Evolutionary conservation across 352 stramenopile genomes (phyloP), one percentile per base, ranked within the genome.

Genomic region (Phytophthora fragariae): DNA sequence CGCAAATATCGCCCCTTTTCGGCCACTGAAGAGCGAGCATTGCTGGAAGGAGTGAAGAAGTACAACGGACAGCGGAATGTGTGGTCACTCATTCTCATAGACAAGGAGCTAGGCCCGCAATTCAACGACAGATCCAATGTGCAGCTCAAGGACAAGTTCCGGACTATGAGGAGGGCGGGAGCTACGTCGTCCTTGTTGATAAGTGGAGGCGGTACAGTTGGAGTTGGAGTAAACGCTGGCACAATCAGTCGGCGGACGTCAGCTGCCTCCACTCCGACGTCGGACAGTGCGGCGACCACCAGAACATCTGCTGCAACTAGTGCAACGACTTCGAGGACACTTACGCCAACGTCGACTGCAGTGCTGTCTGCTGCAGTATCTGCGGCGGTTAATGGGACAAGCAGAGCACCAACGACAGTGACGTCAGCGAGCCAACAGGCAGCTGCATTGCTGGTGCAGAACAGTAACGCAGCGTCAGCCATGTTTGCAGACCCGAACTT

Each of bases 41-140:
- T 99, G n/a, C 83, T 98, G 68, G 88, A 95, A 54, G 88, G 88
- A 8, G 88, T 95, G 44, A 92, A 91, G 64, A 93, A 94, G 72
- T 95, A 94, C 82, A 91, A 91, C 52, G 88, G 88, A 0, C 88
- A 95, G 64, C 72, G 88, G 17, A 95, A 95, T 55, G 88, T 95
- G 29, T 95, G 88, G 88, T 94, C 86, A 19, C 72, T 95, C 19
- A 95, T 95, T 75, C 65, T 95, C 6, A 82, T 92, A 55, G 88
- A 95, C 72, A 91, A 93, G 62, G 88, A 93, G 4, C 69, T 95
- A 2, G 88, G 88, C 0, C 83, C 85, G 15, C 83, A 90, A 54
- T 95, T 95, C 61, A 95, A 95, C 66, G 88, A 95, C 61, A 79
- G 88, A 11, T 92, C 85, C 1, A 95, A 95, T 60, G 88, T 95